Percentiles rank a stretch among this genome's conserved stretches.
These are phyloP conservation scores for Gynochthodes officinalis DNA, from an alignment of 257 asterid genomes.

Conservation along the genomic window DNA sequence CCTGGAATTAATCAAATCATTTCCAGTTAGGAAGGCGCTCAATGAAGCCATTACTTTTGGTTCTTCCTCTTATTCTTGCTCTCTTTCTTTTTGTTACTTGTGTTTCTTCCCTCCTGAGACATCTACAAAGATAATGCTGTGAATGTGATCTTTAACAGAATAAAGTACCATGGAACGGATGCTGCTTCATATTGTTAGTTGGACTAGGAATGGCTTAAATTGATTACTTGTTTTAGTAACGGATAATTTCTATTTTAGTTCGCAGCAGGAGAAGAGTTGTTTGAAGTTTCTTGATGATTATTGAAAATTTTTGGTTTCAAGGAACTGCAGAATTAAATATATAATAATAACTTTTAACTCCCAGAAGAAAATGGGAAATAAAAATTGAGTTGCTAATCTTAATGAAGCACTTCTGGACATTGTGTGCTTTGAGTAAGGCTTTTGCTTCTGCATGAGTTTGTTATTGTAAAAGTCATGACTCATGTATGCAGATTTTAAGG, in stretches of 20 bases:
- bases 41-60: slow-evolving; percentile 54
- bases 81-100: not conserved
- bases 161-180: too few relatives aligned
- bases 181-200: not conserved
- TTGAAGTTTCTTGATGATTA: too few relatives aligned
- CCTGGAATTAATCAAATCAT: slow-evolving; percentile 41
- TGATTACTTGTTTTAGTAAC: not conserved
- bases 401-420: not conserved
- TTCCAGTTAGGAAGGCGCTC: slow-evolving; percentile 49
- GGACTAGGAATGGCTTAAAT: not conserved
- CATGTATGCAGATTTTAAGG: not conserved
- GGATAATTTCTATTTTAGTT: too few relatives aligned
- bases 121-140: too few relatives aligned
- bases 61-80: slow-evolving; percentile 15
- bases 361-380: too few relatives aligned
- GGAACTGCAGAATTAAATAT: too few relatives aligned
- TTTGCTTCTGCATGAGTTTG: not conserved
- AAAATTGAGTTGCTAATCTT: not conserved
- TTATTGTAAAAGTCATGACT: not conserved
- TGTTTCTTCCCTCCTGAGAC: too few relatives aligned
- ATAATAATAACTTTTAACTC: too few relatives aligned
- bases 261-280: too few relatives aligned
- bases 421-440: not conserved
- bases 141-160: too few relatives aligned
- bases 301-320: too few relatives aligned